Conservation (phyloP, 495 filamentous ascomycete genomes). For the Bacidia rubella region DNA sequence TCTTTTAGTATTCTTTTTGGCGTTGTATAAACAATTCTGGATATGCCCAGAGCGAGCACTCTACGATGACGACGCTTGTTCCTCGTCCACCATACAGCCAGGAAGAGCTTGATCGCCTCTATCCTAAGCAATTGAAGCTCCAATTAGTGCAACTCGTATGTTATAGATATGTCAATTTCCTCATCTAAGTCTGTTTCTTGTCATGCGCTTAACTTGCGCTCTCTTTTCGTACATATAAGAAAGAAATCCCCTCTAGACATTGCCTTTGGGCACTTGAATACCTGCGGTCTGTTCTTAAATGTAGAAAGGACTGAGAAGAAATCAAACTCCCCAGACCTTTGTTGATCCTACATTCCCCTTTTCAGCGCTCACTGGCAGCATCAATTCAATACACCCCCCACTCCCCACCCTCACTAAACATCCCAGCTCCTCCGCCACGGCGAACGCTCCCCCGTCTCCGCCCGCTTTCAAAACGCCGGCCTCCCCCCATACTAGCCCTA, state of each 20-base stretch:
- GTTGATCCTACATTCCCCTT: no score
- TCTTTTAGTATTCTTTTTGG: no score
- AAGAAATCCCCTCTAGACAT: neutral
- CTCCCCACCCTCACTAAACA: neutral
- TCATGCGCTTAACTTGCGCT: neutral
- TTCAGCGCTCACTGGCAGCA: no score
- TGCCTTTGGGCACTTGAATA: no score
- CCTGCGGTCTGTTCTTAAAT: no score
- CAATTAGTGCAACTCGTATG: slow-evolving; percentile 76
- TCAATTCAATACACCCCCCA: neutral
- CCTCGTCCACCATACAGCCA: slow-evolving; percentile 65
- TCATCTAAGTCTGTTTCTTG: neutral
- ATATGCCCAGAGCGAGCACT: no score
- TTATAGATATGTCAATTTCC: no score
- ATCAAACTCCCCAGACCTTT: no score
- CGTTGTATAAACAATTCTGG: no score
- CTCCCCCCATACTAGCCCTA: slow-evolving; percentile 83
- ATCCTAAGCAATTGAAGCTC: slow-evolving; percentile 66
- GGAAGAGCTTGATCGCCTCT: slow-evolving; percentile 69
- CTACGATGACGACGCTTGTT: slow-evolving; percentile 66
- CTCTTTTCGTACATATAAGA: neutral
- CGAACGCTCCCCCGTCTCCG: slow-evolving; percentile 47
- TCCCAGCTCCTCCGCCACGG: slow-evolving; percentile 12
- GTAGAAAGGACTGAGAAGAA: no score
- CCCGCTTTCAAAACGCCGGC: slow-evolving; percentile 84